phyloP scores from a whole-genome alignment of 176 grass and related monocot genomes.

The Zea luxurians region DNA sequence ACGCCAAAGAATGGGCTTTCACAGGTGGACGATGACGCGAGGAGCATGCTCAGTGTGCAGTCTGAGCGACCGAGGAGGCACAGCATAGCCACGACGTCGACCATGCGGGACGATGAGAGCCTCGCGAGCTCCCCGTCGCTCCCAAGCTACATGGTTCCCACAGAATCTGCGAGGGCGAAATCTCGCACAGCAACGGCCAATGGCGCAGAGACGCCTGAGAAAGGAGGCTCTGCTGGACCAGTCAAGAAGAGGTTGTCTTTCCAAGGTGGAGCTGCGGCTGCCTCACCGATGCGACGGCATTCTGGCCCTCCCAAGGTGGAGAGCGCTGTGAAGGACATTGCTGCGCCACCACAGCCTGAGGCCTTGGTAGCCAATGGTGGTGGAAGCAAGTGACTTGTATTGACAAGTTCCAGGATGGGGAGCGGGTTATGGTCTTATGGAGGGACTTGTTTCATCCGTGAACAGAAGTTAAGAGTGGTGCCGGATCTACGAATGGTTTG shows the following conservation, averaged over 20 bases:
- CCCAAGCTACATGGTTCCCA: conserved; percentile 89
- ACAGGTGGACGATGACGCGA: conserved; percentile 58
- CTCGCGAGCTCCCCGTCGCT: conserved; percentile 60
- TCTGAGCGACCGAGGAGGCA: conserved; percentile 78
- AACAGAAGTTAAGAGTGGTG: conserved; percentile 30
- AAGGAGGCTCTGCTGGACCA: conserved; percentile 41
- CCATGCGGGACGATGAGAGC: conserved; percentile 68
- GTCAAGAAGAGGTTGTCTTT: conserved; percentile 88
- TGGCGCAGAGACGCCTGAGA: conserved; percentile 56
- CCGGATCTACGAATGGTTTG: conserved; percentile 23
- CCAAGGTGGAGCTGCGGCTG: conserved; percentile 48
- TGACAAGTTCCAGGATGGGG: conserved; percentile 9
- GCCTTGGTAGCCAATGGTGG: conserved; percentile 33
- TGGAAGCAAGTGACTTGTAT: conserved; percentile 35
- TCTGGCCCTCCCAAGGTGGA: conserved; percentile 89
- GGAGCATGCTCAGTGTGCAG: conserved; percentile 62
- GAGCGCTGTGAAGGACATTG: background rate
- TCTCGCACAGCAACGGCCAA: conserved; percentile 48
- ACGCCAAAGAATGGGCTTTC: conserved; percentile 56
- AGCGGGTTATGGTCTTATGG: conserved; percentile 15
- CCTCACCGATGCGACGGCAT: conserved; percentile 59
- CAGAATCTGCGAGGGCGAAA: conserved; percentile 82
- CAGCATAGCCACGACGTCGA: conserved; percentile 58
- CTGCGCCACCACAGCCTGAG: conserved; percentile 16
- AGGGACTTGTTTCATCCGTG: conserved; percentile 41